Percentiles rank a stretch among this genome's conserved stretches.
phyloP scores from a whole-genome alignment of 345 rosid species.

The Eutrema japonicum region DNA sequence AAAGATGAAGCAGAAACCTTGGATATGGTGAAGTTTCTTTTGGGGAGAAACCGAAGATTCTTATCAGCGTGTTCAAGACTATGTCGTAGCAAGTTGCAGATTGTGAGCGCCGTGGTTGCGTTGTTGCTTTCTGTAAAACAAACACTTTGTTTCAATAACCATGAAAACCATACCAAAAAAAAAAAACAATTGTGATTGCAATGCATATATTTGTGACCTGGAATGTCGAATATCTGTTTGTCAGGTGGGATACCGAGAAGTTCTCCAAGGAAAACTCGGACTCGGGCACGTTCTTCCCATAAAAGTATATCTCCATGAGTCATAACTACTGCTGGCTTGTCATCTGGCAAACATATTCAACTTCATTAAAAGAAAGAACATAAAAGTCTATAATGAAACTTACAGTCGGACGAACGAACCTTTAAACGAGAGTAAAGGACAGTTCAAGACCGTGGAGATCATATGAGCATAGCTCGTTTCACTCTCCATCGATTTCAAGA shows the following conservation, averaged over 20 bases:
- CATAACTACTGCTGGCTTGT: slow-evolving; percentile 78
- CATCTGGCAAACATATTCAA: slow-evolving; percentile 51
- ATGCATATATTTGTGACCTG: slow-evolving; percentile 53
- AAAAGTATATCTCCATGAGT: slow-evolving; percentile 87
- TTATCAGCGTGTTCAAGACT: slow-evolving; percentile 83
- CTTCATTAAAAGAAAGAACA: neutral
- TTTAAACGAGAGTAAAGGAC: slow-evolving; percentile 68
- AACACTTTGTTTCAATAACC: slow-evolving; percentile 31
- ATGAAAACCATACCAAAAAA: neutral
- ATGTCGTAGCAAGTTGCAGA: slow-evolving; percentile 67
- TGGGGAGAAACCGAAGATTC: slow-evolving; percentile 50
- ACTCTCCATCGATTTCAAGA: slow-evolving; percentile 60
- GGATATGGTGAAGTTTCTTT: slow-evolving; percentile 37
- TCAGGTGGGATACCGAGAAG: slow-evolving; percentile 71
- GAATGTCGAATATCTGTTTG: slow-evolving; percentile 76
- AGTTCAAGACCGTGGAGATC: slow-evolving; percentile 53
- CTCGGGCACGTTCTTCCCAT: slow-evolving; percentile 55
- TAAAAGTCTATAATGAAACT: neutral
- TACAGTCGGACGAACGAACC: slow-evolving; percentile 47
- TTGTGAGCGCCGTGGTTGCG: slow-evolving; percentile 55
- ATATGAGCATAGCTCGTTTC: slow-evolving; percentile 44
- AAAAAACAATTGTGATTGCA: neutral
- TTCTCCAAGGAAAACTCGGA: slow-evolving; percentile 64
- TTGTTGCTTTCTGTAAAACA: slow-evolving; percentile 58
- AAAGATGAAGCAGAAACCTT: slow-evolving; percentile 49